Evolutionary conservation across 441 rosid genomes (phyloP).

Genomic region (Hura crepitans): DNA sequence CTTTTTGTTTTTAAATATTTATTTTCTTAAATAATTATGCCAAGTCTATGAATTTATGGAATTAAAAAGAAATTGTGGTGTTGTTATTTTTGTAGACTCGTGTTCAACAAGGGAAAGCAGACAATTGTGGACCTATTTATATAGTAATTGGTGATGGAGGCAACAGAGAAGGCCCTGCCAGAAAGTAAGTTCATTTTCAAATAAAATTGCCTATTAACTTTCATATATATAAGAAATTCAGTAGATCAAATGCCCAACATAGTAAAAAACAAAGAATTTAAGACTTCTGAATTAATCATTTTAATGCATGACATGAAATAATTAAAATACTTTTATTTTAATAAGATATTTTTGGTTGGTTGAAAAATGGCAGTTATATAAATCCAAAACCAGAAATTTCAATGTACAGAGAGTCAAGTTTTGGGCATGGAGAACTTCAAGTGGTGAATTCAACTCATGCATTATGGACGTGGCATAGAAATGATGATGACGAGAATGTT

Average conservation of each 20-base stretch:
- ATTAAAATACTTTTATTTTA: too few species aligned
- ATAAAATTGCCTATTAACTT: too few species aligned
- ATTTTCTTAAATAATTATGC: too few species aligned
- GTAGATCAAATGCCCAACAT: too few species aligned
- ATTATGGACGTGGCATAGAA: constrained; percentile 57
- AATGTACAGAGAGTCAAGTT: constrained; percentile 60
- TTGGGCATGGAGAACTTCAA: constrained; percentile 59
- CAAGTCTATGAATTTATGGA: constrained; percentile 18
- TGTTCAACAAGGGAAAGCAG: constrained; percentile 44
- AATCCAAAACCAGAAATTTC: constrained; percentile 50
- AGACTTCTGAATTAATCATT: too few species aligned
- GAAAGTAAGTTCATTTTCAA: constrained; percentile 30
- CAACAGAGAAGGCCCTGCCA: constrained; percentile 74
- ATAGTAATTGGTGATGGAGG: constrained; percentile 80
- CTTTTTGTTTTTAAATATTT: background rate
- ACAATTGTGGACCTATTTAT: constrained; percentile 56
- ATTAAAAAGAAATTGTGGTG: constrained; percentile 16
- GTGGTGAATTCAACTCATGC: constrained; percentile 59
- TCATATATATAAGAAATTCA: too few species aligned
- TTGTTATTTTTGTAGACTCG: constrained; percentile 38
- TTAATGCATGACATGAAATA: too few species aligned
- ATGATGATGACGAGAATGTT: constrained; percentile 40
- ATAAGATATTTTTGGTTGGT: too few species aligned
- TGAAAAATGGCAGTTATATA: constrained; percentile 30
- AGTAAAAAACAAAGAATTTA: too few species aligned